Percentiles rank a stretch among this genome's conserved stretches.
Evolutionary conservation across 2,329 filamentous ascomycete genomes (phyloP).

Genomic region (Penicillium psychrosexuale): DNA sequence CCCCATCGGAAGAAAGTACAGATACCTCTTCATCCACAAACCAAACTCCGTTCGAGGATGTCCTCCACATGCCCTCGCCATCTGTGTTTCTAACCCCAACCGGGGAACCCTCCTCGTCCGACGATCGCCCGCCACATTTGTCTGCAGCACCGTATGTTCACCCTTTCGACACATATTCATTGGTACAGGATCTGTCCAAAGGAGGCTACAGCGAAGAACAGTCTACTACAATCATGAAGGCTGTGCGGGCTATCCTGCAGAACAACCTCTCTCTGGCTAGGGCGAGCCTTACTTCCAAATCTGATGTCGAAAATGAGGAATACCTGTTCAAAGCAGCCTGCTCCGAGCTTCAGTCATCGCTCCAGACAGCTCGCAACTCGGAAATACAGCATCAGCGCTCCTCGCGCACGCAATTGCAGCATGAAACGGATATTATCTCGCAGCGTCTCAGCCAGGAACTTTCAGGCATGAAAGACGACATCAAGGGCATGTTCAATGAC

Average conservation of each 20-base stretch:
- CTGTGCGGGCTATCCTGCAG: slow-evolving; percentile 71
- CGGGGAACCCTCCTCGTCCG: slow-evolving; percentile 19
- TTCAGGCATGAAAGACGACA: slow-evolving; percentile 75
- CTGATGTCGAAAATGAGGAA: slow-evolving; percentile 88
- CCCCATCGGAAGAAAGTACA: slow-evolving; percentile 14
- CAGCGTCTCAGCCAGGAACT: slow-evolving; percentile 84
- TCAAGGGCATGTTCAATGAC: slow-evolving; percentile 96
- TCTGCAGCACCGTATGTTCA: slow-evolving; percentile 79
- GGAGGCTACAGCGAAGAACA: slow-evolving; percentile 72
- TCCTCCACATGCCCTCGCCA: slow-evolving; percentile 43
- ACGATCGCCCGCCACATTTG: slow-evolving; percentile 58
- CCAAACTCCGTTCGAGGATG: slow-evolving; percentile 35
- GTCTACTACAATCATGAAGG: slow-evolving; percentile 87
- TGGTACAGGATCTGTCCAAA: slow-evolving; percentile 73
- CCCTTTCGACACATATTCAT: slow-evolving; percentile 91
- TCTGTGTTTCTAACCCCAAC: slow-evolving; percentile 34
- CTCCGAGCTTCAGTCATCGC: slow-evolving; percentile 83
- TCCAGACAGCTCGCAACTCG: slow-evolving; percentile 71
- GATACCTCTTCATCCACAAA: slow-evolving; percentile 17
- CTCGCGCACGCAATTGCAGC: slow-evolving; percentile 80
- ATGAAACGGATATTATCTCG: slow-evolving; percentile 88
- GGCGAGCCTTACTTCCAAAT: slow-evolving; percentile 78
- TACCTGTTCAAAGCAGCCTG: slow-evolving; percentile 95
- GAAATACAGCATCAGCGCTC: slow-evolving; percentile 79
- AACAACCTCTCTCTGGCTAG: slow-evolving; percentile 79